Evolutionary conservation across 371 early-diverging fungal genomes (phyloP), one percentile per base, ranked within the genome.

Genomic region (Apophysomyces variabilis): DNA sequence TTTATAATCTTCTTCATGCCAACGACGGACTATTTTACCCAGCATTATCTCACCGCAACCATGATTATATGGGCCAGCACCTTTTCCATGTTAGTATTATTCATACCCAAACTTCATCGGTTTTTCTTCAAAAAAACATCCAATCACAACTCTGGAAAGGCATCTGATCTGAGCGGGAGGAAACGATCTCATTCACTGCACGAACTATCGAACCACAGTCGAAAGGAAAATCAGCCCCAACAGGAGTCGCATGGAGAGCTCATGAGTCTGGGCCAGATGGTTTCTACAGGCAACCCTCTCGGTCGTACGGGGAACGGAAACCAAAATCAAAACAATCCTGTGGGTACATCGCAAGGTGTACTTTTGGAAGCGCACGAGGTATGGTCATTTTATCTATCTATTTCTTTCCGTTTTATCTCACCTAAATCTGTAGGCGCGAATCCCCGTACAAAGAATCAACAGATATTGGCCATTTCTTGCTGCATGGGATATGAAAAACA

Each of bases 51-150:
- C 7, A 82, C 84, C 1, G 80, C 81, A 0, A 78, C 80, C 1
- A 80, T 80, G 38, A 77, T 87, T 37, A 76, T 85, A 0, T 87
- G 86, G 75, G 86, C 85, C 0, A 84, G 82, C 0, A 85, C 86
- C 0, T 83, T 85, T 63, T 85, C 85, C 1, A 60, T 87, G 57
- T 67, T 84, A 47, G 76, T 79, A 2, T 39, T 87, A 9, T 87
- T 87, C 57, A 41, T 85, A 32, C 87, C 87, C 2, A 87, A 87
- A 61, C 65, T 87, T 32, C 80, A 76, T 63, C 50, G 38, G 0
- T 82, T 79, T 43, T 75, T 79, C 32, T 65, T 65, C 12, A 59
- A 67, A 1, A 58, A 54, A 18, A 66, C 66, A 57, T 38, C 60
- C 4, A 58, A 41, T 3, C 41, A 60, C 8, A 41, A 32, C 9